Conservation (phyloP, 176 grass and related monocot species). For the Microstegium vimineum region DNA sequence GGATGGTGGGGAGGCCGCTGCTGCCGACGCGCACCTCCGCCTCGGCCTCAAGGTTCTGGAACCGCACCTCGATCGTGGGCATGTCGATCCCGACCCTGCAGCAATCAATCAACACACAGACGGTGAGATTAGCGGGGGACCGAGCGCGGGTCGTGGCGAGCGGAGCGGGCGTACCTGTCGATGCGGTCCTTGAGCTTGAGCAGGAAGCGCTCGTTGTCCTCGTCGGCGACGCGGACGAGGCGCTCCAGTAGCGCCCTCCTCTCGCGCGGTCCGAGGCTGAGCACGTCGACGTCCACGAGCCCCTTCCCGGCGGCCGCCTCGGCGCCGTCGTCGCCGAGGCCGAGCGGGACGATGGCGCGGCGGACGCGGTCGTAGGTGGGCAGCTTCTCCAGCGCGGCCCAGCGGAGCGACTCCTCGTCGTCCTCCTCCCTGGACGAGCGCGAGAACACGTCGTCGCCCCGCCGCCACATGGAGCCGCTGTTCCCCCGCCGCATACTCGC, state of each 20-base stretch:
- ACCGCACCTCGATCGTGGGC: constrained; percentile 88
- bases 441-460: constrained; percentile 59
- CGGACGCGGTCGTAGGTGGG: constrained; percentile 81
- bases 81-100: constrained; percentile 78
- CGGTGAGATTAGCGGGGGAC: background rate
- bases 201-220: constrained; percentile 85
- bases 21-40: constrained; percentile 70
- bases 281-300: constrained; percentile 61
- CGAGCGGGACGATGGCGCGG: constrained; percentile 48
- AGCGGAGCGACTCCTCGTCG: constrained; percentile 85
- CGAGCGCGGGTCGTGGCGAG: too few relatives aligned
- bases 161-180: constrained; percentile 34
- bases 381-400: constrained; percentile 85
- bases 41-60: constrained; percentile 52
- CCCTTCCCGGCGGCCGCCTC: constrained; percentile 5
- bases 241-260: constrained; percentile 56
- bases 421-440: constrained; percentile 74
- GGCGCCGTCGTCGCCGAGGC: background rate
- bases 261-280: constrained; percentile 42
- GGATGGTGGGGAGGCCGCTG: constrained; percentile 81
- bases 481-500: constrained; percentile 46
- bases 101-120: background rate
- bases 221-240: constrained; percentile 66
- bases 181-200: constrained; percentile 87
- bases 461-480: constrained; percentile 53